Percentiles rank a stretch among this genome's conserved stretches.
Conservation (phyloP, 129 eudicot species). For the Helianthus tuberosus region DNA sequence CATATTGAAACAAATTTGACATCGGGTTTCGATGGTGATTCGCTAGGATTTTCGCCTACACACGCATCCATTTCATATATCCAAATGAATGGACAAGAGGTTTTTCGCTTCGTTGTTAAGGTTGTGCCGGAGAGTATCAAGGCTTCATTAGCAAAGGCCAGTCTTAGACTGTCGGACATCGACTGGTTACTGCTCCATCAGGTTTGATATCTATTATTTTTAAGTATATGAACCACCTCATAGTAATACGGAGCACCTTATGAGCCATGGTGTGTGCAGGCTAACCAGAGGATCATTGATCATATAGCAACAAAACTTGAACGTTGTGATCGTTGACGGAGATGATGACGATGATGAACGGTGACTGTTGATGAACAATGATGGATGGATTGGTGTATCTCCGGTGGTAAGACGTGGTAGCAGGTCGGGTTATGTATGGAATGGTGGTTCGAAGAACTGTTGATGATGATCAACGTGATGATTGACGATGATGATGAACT, state of each 20-base stretch:
- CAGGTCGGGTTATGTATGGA: no score
- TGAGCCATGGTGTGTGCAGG: constrained; percentile 44
- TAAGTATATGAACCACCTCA: not conserved
- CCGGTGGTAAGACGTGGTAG: no score
- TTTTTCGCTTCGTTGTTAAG: constrained; percentile 75
- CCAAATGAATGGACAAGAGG: constrained; percentile 86
- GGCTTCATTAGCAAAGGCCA: constrained; percentile 68
- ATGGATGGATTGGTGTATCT: no score
- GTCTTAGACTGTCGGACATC: constrained; percentile 56
- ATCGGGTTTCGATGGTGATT: constrained; percentile 44
- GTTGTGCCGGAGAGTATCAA: constrained; percentile 75
- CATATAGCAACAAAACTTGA: constrained; percentile 62
- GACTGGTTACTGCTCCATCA: constrained; percentile 93
- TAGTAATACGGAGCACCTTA: not conserved
- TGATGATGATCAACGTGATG: no score
- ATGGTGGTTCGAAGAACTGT: no score
- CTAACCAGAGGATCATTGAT: constrained; percentile 84
- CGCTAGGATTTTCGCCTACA: constrained; percentile 50
- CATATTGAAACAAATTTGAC: constrained; percentile 34
- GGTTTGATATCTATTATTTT: constrained; percentile 27
- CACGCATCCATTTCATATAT: constrained; percentile 53
- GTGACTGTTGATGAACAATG: no score
- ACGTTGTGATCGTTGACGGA: no score
- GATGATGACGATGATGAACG: no score
- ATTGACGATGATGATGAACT: no score